Base-by-base conservation (phyloP, 73 alveolate species). In the Paramecium octaurelia region DNA sequence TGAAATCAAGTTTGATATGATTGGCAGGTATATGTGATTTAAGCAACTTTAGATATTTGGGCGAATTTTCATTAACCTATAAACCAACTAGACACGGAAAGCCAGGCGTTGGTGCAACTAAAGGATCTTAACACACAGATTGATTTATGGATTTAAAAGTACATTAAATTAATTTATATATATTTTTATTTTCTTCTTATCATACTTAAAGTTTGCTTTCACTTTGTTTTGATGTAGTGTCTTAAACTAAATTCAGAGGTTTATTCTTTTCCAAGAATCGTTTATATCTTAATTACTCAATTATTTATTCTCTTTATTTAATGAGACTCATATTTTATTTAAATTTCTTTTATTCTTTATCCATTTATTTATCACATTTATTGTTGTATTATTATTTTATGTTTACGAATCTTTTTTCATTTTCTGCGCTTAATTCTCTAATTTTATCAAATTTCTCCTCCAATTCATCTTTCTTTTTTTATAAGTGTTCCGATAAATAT, bases 1-100 rank as follows among this genome's bases (percentile, higher is more conserved):
- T 92, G 99, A 97, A 95, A 94, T 97, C 94, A 97, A 97, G 92
- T 95, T 98, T 73, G 99, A 97, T 95, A 97, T 97, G 99, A 95
- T 97, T 80, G 99, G 99, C 50, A 96, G 95, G 93, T 86, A 58
- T 16, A 10, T n/a, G 27, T 34, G 40, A 35, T 24, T 31, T 38
- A 54, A 57, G 31, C 35, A 34, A 58, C 6, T 18, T 48, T 80
- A 89, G 88, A 89, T 92, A 94, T 94, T 88, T 94, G 58, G 97
- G 94, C 57, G 97, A 94, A 94, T 94, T 92, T 89, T 91, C 96
- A 29, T 57, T 94, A 88, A 92, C 97, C 43, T 94, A 94, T 89
- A 94, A 77, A 89, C 94, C 95, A 92, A 93, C 93, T 35, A 85
- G 89, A 40, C 97, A 94, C 86, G 97, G 97, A 85, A 94, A 92